Conservation (phyloP, 192 early-diverging fungal genomes). For the Coemansia sp. region DNA sequence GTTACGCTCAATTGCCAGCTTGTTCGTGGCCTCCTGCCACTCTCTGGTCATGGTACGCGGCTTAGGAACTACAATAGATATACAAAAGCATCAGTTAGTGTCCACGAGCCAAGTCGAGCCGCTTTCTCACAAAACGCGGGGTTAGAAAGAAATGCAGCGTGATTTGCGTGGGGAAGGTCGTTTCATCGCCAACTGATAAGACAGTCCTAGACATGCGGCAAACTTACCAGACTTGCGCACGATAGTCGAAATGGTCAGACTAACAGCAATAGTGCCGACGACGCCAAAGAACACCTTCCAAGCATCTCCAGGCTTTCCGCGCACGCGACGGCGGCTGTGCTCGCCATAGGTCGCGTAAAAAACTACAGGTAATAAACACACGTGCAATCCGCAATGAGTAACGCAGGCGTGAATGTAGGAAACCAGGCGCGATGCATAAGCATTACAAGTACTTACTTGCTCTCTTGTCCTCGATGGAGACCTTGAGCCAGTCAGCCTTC, state of each 20-base stretch:
- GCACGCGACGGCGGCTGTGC: conserved; percentile 83
- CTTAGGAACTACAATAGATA: conserved; percentile 57
- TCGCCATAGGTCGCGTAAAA: conserved; percentile 96
- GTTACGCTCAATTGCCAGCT: conserved; percentile 66
- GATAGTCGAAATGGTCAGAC: conserved; percentile 59
- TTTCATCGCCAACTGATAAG: background rate
- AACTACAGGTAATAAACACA: conserved; percentile 46
- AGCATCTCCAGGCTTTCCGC: conserved; percentile 66
- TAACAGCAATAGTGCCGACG: conserved; percentile 57
- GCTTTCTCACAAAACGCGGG: background rate
- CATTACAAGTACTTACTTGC: conserved; percentile 56
- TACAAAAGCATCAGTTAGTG: background rate
- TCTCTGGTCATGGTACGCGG: conserved; percentile 72
- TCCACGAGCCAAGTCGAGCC: background rate
- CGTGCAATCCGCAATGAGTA: background rate
- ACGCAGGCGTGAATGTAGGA: background rate
- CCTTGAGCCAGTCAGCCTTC: conserved; percentile 94
- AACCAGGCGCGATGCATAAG: background rate
- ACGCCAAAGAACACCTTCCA: conserved; percentile 70
- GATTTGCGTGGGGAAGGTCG: background rate
- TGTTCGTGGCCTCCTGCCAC: conserved; percentile 84
- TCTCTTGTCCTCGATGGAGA: conserved; percentile 92
- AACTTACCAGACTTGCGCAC: conserved; percentile 57
- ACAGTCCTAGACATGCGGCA: conserved; percentile 2
- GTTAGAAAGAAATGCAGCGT: conserved; percentile 9